Conservation (phyloP, 805 yeast genomes). For the Wilhelminamyces savonicus region DNA sequence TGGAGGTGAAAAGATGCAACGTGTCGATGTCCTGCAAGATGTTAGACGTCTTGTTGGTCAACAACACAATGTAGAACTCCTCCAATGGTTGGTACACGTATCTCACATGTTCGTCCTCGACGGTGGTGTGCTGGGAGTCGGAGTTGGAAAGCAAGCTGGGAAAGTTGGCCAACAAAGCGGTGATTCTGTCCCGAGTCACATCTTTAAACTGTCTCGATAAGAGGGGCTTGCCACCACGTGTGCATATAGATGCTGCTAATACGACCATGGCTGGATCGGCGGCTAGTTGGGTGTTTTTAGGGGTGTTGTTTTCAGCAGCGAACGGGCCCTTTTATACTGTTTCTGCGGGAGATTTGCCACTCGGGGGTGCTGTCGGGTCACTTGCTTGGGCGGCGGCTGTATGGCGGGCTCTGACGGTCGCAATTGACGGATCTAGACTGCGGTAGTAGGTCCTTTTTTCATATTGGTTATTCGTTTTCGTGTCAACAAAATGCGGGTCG, state of each 20-base stretch:
- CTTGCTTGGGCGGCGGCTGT: too few relatives aligned
- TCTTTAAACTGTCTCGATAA: conserved; percentile 90
- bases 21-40: conserved; percentile 94
- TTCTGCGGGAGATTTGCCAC: too few relatives aligned
- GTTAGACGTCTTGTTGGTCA: conserved; percentile 87
- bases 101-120: conserved; percentile 86
- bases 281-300: conserved; percentile 1
- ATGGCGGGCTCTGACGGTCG: too few relatives aligned
- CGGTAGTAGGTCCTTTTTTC: too few relatives aligned
- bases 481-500: conserved; percentile 9
- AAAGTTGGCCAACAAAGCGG: conserved; percentile 78
- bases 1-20: conserved; percentile 74
- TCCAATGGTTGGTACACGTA: conserved; percentile 95
- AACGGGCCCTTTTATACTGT: too few relatives aligned
- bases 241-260: conserved; percentile 90
- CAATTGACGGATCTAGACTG: too few relatives aligned
- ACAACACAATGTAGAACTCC: conserved; percentile 82
- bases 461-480: conserved; percentile 1
- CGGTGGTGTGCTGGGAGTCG: conserved; percentile 82
- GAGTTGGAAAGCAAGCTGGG: conserved; percentile 70
- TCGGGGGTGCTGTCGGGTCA: too few relatives aligned
- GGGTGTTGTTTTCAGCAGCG: too few relatives aligned
- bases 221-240: conserved; percentile 88
- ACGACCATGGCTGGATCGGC: conserved; percentile 68
- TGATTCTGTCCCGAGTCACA: conserved; percentile 75